Evolutionary conservation across 208 protist genomes (phyloP).

Genomic region (Acanthamoeba rhysodes): DNA sequence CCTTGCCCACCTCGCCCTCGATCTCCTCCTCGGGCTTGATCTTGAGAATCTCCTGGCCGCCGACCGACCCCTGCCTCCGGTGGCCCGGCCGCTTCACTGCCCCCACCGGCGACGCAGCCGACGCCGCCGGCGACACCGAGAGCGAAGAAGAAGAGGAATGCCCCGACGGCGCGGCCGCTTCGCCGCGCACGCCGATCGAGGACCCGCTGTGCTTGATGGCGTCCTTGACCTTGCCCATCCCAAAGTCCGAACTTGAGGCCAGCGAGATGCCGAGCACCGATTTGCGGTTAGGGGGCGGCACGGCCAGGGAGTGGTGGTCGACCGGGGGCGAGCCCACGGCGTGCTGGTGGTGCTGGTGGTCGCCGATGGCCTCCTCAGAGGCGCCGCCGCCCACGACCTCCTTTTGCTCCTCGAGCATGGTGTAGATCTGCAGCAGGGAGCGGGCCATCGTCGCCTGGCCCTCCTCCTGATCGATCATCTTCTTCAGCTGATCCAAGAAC

Average conservation of each 20-base stretch:
- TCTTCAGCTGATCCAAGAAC: constrained; percentile 9
- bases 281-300: not conserved
- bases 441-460: constrained; percentile 21
- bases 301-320: not conserved
- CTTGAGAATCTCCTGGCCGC: constrained; percentile 54
- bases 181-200: not conserved
- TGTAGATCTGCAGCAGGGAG: constrained; percentile 45
- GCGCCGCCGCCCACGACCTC: not conserved
- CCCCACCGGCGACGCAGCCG: not conserved
- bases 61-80: constrained; percentile 36
- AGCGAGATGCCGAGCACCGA: constrained; percentile 7
- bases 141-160: not conserved
- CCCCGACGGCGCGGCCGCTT: not conserved
- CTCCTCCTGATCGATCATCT: constrained; percentile 50
- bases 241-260: not conserved
- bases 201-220: not conserved
- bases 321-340: not conserved
- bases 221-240: not conserved
- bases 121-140: not conserved
- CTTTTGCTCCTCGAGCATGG: constrained; percentile 18
- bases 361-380: not conserved
- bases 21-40: constrained; percentile 58
- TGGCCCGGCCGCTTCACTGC: constrained; percentile 12
- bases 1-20: constrained; percentile 44
- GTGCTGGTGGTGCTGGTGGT: not conserved